Conservation (phyloP, 495 filamentous ascomycete species). For the Penicillium angulare region DNA sequence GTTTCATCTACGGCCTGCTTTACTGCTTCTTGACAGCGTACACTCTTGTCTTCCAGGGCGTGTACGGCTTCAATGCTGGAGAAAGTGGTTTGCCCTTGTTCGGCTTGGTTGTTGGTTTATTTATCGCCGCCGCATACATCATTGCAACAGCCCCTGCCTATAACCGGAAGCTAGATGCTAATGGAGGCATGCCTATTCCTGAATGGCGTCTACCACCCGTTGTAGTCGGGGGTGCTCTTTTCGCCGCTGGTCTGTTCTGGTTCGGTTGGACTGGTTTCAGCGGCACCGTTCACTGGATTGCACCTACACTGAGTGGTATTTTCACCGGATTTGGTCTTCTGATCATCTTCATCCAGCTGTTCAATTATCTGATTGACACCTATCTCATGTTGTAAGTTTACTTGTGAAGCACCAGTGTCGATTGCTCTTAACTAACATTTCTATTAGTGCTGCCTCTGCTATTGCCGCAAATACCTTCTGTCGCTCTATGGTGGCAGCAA, state of each 20-base stretch:
- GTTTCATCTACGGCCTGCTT: constrained; percentile 43
- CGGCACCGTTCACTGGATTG: constrained; percentile 74
- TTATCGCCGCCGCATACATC: constrained; percentile 36
- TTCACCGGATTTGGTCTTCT: constrained; percentile 64
- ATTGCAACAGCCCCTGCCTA: constrained; percentile 30
- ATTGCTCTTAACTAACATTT: not conserved
- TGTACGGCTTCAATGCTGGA: constrained; percentile 38
- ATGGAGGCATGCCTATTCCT: constrained; percentile 70
- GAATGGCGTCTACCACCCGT: constrained; percentile 85
- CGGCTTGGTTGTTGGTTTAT: constrained; percentile 42
- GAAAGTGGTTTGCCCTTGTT: constrained; percentile 41
- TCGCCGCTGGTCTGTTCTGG: constrained; percentile 80
- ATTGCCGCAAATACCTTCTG: constrained; percentile 90
- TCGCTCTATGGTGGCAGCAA: constrained; percentile 69
- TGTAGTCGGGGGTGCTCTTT: constrained; percentile 71
- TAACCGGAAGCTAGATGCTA: constrained; percentile 63
- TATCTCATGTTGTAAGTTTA: constrained; percentile 79
- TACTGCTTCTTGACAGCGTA: constrained; percentile 49
- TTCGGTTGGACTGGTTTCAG: constrained; percentile 79
- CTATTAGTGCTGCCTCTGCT: constrained; percentile 66
- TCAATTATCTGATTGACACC: constrained; percentile 86
- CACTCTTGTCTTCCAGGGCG: constrained; percentile 39
- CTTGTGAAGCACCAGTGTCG: no score
- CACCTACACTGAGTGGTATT: constrained; percentile 71
- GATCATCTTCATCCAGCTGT: constrained; percentile 77